Evolutionary conservation across 73 alveolate species (phyloP).

Genomic region (Paramecium caudatum): DNA sequence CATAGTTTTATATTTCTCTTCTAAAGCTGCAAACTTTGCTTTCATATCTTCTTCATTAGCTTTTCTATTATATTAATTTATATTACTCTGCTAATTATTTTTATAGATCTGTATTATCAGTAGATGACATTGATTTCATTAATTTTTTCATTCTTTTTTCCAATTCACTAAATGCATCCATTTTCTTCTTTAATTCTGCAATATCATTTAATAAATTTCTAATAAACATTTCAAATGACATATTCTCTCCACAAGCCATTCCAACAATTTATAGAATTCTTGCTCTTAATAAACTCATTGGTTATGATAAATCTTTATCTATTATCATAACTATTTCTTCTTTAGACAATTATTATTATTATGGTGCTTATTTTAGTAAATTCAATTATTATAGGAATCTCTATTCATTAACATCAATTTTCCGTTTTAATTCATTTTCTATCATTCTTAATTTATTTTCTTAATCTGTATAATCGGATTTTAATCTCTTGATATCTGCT

Average conservation of each 20-base stretch:
- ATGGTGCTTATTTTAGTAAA: neutral
- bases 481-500: conserved; percentile 57
- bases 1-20: conserved; percentile 59
- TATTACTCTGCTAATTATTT: conserved; percentile 32
- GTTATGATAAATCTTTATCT: conserved; percentile 46
- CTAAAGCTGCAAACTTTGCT: conserved; percentile 61
- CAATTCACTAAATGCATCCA: conserved; percentile 14
- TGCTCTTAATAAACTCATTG: conserved; percentile 61
- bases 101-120: conserved; percentile 11
- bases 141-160: conserved; percentile 40
- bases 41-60: conserved; percentile 64
- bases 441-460: conserved; percentile 41
- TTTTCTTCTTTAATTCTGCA: conserved; percentile 57
- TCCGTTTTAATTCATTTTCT: conserved; percentile 57
- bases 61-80: neutral
- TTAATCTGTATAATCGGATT: conserved; percentile 28
- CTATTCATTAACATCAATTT: conserved; percentile 60
- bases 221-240: conserved; percentile 52
- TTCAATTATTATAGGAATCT: conserved; percentile 53
- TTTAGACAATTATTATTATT: neutral
- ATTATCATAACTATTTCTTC: conserved; percentile 27
- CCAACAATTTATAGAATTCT: conserved; percentile 30
- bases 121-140: conserved; percentile 49
- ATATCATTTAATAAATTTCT: conserved; percentile 32
- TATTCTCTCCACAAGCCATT: neutral